phyloP scores from a whole-genome alignment of 148 eudicot species.

The Dysphania ambrosioides region DNA sequence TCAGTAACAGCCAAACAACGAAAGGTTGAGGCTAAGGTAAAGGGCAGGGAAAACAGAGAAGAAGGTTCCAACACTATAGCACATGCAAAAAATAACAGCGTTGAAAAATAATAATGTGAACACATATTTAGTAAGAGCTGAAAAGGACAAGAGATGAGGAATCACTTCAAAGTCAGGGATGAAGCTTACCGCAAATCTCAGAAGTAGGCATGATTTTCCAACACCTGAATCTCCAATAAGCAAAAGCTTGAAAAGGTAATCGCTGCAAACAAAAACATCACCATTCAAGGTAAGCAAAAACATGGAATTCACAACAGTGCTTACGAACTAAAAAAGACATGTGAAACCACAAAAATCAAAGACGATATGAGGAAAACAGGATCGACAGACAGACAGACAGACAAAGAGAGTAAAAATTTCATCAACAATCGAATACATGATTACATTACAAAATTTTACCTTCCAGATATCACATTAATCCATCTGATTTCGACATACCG shows the following conservation, averaged over 20 bases:
- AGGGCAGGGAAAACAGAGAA: neutral
- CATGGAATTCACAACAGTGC: neutral
- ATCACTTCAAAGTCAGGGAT: no score
- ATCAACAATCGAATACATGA: neutral
- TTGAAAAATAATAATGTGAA: neutral
- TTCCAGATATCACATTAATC: neutral
- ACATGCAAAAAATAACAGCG: neutral
- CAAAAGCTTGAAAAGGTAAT: constrained; percentile 40
- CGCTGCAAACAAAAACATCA: constrained; percentile 29
- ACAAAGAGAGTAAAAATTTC: neutral
- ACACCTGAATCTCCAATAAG: constrained; percentile 43
- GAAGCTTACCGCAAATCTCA: constrained; percentile 37
- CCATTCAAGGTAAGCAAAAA: neutral
- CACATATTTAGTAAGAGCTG: neutral
- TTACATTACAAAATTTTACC: neutral
- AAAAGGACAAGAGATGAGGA: neutral
- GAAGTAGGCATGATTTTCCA: constrained; percentile 38
- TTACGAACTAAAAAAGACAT: neutral
- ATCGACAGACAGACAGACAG: no score
- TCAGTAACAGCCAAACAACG: neutral
- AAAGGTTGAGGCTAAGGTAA: neutral
- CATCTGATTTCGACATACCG: neutral
- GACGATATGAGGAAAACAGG: neutral
- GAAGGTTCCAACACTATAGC: neutral
- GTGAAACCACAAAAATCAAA: neutral